Evolutionary conservation across 805 yeast species (phyloP).

Genomic region (Zygotorulaspora sp.): DNA sequence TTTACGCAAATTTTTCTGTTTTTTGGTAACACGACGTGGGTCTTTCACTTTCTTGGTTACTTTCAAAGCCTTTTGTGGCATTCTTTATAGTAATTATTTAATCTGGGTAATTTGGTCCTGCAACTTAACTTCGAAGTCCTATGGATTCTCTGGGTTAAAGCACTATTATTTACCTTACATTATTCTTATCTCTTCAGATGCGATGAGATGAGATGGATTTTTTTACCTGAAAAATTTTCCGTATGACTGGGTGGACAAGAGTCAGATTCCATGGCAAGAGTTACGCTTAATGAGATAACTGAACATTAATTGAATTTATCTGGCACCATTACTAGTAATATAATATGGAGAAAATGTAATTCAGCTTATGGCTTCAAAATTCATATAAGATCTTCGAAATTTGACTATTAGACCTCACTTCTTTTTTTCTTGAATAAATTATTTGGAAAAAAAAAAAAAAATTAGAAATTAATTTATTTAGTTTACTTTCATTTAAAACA

Average conservation of each 20-base stretch:
- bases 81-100: slow-evolving; percentile 23
- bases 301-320: too few species aligned
- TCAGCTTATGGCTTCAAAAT: too few species aligned
- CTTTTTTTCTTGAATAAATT: slow-evolving; percentile 1
- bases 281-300: too few species aligned
- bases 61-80: slow-evolving; percentile 75
- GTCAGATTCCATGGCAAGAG: slow-evolving; percentile 4
- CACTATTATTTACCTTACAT: too few species aligned
- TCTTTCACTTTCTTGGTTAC: slow-evolving; percentile 40
- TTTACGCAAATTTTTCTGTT: slow-evolving; percentile 56
- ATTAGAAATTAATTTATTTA: background rate
- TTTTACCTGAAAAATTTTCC: slow-evolving; percentile 8
- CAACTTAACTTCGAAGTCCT: too few species aligned
- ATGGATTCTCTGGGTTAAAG: too few species aligned
- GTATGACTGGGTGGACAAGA: slow-evolving; percentile 8
- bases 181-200: slow-evolving; percentile 3
- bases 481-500: too few species aligned
- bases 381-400: too few species aligned
- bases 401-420: too few species aligned
- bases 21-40: slow-evolving; percentile 49
- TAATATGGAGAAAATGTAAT: too few species aligned
- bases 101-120: slow-evolving; percentile 1
- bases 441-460: background rate
- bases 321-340: too few species aligned
- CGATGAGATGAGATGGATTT: slow-evolving; percentile 12